Evolutionary conservation across 1,284 basidiomycete species (phyloP).

Genomic region (Apiotrichum akiyoshidainum): DNA sequence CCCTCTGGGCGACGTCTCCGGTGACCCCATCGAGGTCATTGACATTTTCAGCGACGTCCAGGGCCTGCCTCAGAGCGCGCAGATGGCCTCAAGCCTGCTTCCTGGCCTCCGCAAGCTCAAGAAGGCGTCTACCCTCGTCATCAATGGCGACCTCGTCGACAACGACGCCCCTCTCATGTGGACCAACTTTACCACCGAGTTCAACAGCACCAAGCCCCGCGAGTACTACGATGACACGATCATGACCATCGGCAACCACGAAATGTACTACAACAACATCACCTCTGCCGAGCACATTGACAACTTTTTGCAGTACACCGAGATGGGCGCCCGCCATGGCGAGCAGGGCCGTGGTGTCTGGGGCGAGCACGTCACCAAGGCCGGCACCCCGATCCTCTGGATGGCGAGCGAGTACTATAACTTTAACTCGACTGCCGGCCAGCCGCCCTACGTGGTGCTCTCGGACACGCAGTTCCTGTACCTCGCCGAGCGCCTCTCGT

Average conservation of each 20-base stretch:
- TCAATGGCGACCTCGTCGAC: conserved; percentile 7
- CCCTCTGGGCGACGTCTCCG: neutral
- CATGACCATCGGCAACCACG: conserved; percentile 6
- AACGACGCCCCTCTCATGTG: neutral
- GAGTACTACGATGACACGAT: conserved; percentile 5
- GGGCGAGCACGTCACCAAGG: conserved; percentile 4
- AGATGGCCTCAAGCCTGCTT: conserved; percentile 4
- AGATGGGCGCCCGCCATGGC: conserved; percentile 1
- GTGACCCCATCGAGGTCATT: conserved; percentile 3
- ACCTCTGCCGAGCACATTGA: neutral
- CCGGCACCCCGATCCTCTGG: conserved; percentile 7
- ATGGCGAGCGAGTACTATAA: conserved; percentile 4
- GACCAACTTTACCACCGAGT: conserved; percentile 1
- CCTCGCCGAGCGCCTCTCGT: conserved; percentile 2
- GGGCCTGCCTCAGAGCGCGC: neutral
- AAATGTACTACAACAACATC: neutral
- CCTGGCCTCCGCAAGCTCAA: conserved; percentile 2
- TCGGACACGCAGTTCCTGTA: conserved; percentile 8
- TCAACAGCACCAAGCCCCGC: neutral
- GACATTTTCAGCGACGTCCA: conserved; percentile 13
- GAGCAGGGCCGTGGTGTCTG: conserved; percentile 1
- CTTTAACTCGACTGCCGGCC: neutral
- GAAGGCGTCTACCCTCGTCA: conserved; percentile 7
- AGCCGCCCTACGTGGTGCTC: conserved; percentile 1
- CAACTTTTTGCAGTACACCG: conserved; percentile 3